These are phyloP conservation scores for Hemileccinum impolitum DNA, from an alignment of 768 basidiomycete genomes.

Conservation along the genomic window DNA sequence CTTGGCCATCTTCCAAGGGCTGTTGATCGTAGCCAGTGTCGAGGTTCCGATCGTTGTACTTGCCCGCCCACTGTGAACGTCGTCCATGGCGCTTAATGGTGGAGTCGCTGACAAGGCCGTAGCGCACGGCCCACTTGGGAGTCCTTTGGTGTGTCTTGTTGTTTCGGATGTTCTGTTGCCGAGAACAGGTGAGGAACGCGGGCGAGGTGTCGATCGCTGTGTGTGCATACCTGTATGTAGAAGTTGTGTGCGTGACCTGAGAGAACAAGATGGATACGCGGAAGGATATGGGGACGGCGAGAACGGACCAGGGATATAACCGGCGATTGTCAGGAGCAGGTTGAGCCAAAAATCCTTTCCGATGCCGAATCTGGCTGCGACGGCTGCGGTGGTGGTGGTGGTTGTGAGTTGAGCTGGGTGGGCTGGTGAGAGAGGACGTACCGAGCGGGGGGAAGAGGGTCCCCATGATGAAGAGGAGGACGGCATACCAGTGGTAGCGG, in stretches of 20 bases:
- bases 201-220: background rate
- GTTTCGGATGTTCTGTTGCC: conserved; percentile 81
- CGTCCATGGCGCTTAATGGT: conserved; percentile 74
- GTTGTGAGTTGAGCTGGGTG: background rate
- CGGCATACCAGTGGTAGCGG: conserved; percentile 76
- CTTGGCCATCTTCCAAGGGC: conserved; percentile 79
- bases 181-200: conserved; percentile 8
- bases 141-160: conserved; percentile 90
- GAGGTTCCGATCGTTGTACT: conserved; percentile 79
- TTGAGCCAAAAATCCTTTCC: conserved; percentile 92
- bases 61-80: conserved; percentile 83
- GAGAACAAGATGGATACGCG: conserved; percentile 7
- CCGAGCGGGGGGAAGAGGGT: conserved; percentile 90
- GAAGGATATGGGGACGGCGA: background rate
- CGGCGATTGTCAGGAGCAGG: conserved; percentile 80
- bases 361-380: conserved; percentile 90
- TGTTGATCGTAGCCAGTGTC: conserved; percentile 68
- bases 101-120: conserved; percentile 82
- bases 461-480: conserved; percentile 83
- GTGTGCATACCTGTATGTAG: conserved; percentile 69
- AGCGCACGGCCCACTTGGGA: conserved; percentile 92
- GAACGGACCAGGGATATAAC: conserved; percentile 78
- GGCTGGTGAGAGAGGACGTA: conserved; percentile 31
- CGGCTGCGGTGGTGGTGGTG: conserved; percentile 55
- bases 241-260: conserved; percentile 89